These are phyloP conservation scores for Kickxella alabastrina DNA, from an alignment of 192 early-diverging fungal species.

Conservation along the genomic window DNA sequence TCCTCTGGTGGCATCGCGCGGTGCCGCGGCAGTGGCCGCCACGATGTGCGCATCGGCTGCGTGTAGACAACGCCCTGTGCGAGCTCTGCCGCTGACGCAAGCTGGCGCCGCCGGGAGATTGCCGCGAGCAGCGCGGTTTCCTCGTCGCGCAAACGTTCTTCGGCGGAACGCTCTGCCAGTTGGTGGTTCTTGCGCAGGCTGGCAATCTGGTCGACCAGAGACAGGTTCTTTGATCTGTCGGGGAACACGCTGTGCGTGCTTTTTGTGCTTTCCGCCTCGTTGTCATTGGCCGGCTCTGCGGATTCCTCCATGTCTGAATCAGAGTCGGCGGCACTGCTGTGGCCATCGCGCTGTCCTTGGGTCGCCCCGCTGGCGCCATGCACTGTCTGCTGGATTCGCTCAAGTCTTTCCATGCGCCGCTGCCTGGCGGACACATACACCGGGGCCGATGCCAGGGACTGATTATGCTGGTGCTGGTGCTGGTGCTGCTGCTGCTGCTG, in stretches of 20 bases:
- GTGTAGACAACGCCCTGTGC: constrained; percentile 84
- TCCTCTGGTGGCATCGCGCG: constrained; percentile 55
- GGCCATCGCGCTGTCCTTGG: neutral
- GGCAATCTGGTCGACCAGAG: constrained; percentile 82
- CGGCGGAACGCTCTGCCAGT: constrained; percentile 66
- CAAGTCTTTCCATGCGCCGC: constrained; percentile 24
- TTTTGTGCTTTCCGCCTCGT: neutral
- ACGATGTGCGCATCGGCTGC: constrained; percentile 80
- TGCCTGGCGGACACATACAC: constrained; percentile 26
- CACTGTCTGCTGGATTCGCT: constrained; percentile 18
- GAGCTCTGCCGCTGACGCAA: constrained; percentile 81
- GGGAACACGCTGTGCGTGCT: constrained; percentile 1
- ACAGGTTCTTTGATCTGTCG: constrained; percentile 58
- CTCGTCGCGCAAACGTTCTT: constrained; percentile 78
- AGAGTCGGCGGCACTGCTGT: neutral
- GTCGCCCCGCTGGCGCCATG: constrained; percentile 1
- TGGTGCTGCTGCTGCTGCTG: neutral
- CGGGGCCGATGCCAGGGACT: neutral
- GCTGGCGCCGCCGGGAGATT: constrained; percentile 69
- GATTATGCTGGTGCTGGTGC: neutral
- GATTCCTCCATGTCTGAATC: neutral
- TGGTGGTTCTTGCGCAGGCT: constrained; percentile 64
- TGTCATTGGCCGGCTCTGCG: neutral
- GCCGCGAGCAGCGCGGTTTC: constrained; percentile 80
- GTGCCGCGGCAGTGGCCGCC: constrained; percentile 76